A percentile compares a stretch with the other conserved stretches of the same genome.
Conservation (phyloP, 129 eudicot genomes). For the Flaveria linearis region DNA sequence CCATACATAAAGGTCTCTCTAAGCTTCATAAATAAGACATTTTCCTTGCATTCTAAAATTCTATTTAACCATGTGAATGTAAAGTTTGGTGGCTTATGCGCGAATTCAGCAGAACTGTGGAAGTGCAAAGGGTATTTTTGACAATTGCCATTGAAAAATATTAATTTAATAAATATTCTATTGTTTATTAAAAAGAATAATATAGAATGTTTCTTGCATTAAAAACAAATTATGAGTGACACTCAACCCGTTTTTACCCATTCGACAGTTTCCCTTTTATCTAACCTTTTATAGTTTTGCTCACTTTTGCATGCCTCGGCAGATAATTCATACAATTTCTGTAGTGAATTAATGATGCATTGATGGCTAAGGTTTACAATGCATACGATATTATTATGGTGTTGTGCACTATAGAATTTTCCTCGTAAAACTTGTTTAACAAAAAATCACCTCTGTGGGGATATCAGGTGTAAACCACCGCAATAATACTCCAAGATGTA, state of each 20-base stretch:
- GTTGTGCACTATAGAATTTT: constrained; percentile 11
- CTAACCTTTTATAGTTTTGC: background rate
- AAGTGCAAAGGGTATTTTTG: background rate
- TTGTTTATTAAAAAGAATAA: background rate
- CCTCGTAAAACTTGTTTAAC: background rate
- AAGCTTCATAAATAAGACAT: too few relatives aligned
- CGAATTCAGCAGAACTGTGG: too few relatives aligned
- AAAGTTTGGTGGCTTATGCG: too few relatives aligned
- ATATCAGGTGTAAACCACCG: constrained; percentile 79
- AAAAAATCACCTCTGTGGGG: constrained; percentile 59
- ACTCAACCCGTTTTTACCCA: background rate
- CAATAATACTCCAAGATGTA: constrained; percentile 77
- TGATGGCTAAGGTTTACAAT: constrained; percentile 6
- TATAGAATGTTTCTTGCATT: background rate
- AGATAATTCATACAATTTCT: background rate
- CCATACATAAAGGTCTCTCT: too few relatives aligned
- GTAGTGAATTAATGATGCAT: background rate
- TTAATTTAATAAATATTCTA: background rate
- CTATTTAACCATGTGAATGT: too few relatives aligned
- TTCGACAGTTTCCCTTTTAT: background rate
- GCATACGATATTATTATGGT: background rate
- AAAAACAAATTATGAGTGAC: background rate
- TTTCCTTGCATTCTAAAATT: too few relatives aligned
- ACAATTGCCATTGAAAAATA: background rate
- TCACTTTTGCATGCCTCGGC: background rate